phyloP scores from a whole-genome alignment of 2,329 filamentous ascomycete genomes.

The Oidium heveae region DNA sequence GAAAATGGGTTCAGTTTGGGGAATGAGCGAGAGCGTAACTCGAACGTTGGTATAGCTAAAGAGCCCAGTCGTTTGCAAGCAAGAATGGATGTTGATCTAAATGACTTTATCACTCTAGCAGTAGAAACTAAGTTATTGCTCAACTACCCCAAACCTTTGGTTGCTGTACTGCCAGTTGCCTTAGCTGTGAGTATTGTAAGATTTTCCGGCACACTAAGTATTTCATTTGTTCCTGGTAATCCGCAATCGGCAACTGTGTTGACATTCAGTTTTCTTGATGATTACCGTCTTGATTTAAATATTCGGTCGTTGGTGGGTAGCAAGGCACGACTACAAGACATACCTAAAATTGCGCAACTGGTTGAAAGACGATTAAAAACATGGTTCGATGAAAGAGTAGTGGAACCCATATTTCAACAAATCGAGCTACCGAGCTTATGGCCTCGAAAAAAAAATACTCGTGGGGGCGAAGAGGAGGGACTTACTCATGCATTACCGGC shows the following conservation, averaged over 20 bases:
- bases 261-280: constrained; percentile 79
- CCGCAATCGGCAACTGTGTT: constrained; percentile 54
- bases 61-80: constrained; percentile 66
- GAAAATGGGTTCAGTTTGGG: constrained; percentile 43
- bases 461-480: constrained; percentile 37
- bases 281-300: constrained; percentile 64
- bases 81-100: constrained; percentile 87
- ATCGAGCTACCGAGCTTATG: constrained; percentile 62
- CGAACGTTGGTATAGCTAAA: constrained; percentile 17
- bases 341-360: constrained; percentile 69
- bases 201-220: constrained; percentile 82
- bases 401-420: constrained; percentile 69
- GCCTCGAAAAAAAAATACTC: constrained; percentile 63
- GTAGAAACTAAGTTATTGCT: constrained; percentile 83
- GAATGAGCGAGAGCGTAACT: constrained; percentile 7
- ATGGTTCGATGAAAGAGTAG: constrained; percentile 72
- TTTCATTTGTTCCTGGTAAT: constrained; percentile 67
- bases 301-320: constrained; percentile 58
- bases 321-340: constrained; percentile 57
- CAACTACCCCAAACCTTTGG: constrained; percentile 78
- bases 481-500: background rate
- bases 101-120: constrained; percentile 83
- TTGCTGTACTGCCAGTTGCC: constrained; percentile 76
- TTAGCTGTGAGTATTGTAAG: constrained; percentile 76
- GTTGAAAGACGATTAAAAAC: constrained; percentile 57